Conservation (phyloP, 2,329 filamentous ascomycete species). For the Colletotrichum zoysiae region DNA sequence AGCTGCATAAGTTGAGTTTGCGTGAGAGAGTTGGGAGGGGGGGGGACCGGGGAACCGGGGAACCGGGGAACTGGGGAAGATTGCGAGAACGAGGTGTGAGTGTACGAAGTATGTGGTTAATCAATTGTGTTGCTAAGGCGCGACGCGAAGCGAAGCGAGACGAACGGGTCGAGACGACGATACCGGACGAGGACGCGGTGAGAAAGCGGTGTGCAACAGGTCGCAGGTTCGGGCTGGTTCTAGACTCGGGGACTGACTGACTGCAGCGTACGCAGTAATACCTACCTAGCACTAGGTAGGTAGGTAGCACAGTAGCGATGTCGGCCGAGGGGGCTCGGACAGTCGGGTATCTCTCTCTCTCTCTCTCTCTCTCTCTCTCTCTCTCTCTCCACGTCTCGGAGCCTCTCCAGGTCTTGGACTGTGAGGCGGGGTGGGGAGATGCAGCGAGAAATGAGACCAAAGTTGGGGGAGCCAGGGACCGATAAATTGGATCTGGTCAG, state of each 20-base stretch:
- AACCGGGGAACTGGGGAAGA: background rate
- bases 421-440: background rate
- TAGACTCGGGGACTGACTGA: background rate
- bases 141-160: conserved; percentile 10
- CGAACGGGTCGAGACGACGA: conserved; percentile 6
- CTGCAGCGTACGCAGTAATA: no score
- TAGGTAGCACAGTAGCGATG: conserved; percentile 20
- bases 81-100: background rate
- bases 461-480: conserved; percentile 26
- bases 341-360: conserved; percentile 32
- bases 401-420: background rate
- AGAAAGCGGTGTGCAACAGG: conserved; percentile 30
- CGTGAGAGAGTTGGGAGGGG: conserved; percentile 7
- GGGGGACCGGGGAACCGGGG: background rate
- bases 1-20: conserved; percentile 11
- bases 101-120: background rate
- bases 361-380: no score
- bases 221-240: background rate
- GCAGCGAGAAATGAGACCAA: conserved; percentile 7
- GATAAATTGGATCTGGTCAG: conserved; percentile 38
- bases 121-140: conserved; percentile 1
- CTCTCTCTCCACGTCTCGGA: background rate
- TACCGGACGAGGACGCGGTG: conserved; percentile 8
- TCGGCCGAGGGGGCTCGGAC: conserved; percentile 35
- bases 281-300: no score